Evolutionary conservation across 371 early-diverging fungal genomes (phyloP), one percentile per base, ranked within the genome.

Genomic region (Globomyces sp.): DNA sequence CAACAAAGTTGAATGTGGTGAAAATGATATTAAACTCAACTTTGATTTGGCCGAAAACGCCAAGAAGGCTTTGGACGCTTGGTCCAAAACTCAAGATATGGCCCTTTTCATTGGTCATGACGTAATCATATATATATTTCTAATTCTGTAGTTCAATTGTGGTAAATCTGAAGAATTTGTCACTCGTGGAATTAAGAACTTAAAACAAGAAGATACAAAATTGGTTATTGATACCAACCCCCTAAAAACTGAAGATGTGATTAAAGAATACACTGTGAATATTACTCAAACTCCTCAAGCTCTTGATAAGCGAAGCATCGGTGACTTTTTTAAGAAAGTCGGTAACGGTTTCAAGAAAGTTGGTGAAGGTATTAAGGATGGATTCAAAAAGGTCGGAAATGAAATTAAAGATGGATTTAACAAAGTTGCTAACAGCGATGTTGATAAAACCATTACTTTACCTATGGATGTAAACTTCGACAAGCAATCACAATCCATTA

Each of bases 21-120:
- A 36, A 55, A 37, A 55, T 55, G 55, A 55, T 39, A 55, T 55
- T 37, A 36, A 55, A 55, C 39, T 55, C 34, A 55, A 55, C 39
- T 55, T 55, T 55, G 55, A 55, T 13, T 36, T 39, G 6, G 39
- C 34, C n/a, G 4, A 4, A 3, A 36, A 55, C 55, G 13, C 40
- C 4, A 13, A 55, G 6, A 41, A 55, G 40, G 55, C 55, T 39
- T 55, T 55, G 39, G 40, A 55, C 39, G 55, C 34, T 39, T 55
- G 55, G 55, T 55, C 55, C 34, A 55, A 55, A 5, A 55, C 55
- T 55, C 39, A 36, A 24, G n/a, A 55, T 39, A 36, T 55, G 6
- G 55, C 55, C 34, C 24, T 55, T 39, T 55, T 55, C 55, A 36
- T 55, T 24, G 34, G 39, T 2, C 55, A 55, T 40, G 55, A 55